Evolutionary conservation across 2,329 filamentous ascomycete species (phyloP), one percentile per base, ranked within the genome.

Genomic region (Paramyrothecium sp.): DNA sequence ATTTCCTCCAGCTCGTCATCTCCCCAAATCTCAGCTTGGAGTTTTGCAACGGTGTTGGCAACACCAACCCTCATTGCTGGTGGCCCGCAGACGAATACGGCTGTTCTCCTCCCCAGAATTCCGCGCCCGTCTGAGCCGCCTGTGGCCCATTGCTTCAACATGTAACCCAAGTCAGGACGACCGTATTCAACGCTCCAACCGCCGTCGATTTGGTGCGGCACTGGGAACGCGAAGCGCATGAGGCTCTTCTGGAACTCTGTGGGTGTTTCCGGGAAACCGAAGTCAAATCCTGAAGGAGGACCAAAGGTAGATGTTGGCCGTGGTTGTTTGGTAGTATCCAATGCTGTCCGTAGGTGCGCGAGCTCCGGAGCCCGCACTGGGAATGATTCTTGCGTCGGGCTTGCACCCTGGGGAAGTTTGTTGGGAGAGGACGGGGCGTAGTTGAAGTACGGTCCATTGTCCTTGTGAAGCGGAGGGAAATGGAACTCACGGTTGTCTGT

Each of bases 171-270:
- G 64, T 97, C 89, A 0, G 94, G 94, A 0, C 94, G 86, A 19
- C 92, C 92, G 72, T 97, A 97, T 74, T 97, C 93, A 16, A 95
- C 92, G 62, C 85, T 90, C 92, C 94, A 97, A 55, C 92, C 91
- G 63, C 91, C 89, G 63, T 88, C 85, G 58, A 87, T 87, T 73
- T 87, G 81, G 66, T 86, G 81, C 33, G 84, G 82, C 38, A 86
- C 78, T 0, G 93, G 85, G 70, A 96, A 96, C 1, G 92, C 92
- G 69, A 95, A 97, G 17, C 92, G 89, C 87, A 96, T 94, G 53
- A 96, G 78, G 65, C 86, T 92, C 80, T 93, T 94, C 69, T 96
- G 92, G 73, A 96, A 91, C 65, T 93, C 88, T 1, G 91, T 93
- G 8, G 92, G 92, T 23, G 91, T 93, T 59, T 86, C 85, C 1